A percentile compares a stretch with the other conserved stretches of the same genome.
Evolutionary conservation across 192 early-diverging fungal genomes (phyloP).

Genomic region (Backusella circina): DNA sequence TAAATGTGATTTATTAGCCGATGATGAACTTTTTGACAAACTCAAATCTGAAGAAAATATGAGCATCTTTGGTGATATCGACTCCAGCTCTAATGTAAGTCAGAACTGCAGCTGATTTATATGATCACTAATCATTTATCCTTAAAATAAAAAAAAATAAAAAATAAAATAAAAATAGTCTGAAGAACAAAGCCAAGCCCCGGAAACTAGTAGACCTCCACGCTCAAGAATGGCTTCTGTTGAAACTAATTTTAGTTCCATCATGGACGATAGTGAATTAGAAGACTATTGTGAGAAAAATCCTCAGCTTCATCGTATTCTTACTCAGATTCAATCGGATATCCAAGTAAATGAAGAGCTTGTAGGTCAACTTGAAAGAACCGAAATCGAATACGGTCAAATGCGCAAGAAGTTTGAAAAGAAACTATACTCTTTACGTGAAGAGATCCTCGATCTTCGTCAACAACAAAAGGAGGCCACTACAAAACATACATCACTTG

Average conservation of each 20-base stretch:
- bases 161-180: background rate
- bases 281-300: slow-evolving; percentile 2
- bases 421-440: slow-evolving; percentile 57
- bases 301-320: slow-evolving; percentile 29
- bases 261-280: background rate
- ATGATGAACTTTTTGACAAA: slow-evolving; percentile 15
- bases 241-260: background rate
- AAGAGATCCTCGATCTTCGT: slow-evolving; percentile 46
- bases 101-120: background rate
- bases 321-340: slow-evolving; percentile 53
- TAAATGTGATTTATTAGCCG: slow-evolving; percentile 11
- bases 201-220: background rate
- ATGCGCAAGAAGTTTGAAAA: slow-evolving; percentile 63
- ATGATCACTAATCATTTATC: background rate
- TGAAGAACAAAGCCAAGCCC: background rate
- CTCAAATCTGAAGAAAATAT: slow-evolving; percentile 17
- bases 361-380: slow-evolving; percentile 49
- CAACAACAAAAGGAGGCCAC: slow-evolving; percentile 51
- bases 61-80: slow-evolving; percentile 9
- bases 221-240: background rate
- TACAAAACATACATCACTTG: background rate
- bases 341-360: slow-evolving; percentile 57
- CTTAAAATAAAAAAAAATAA: background rate
- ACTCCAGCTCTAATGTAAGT: background rate
- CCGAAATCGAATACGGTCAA: slow-evolving; percentile 46